These are phyloP conservation scores for Pleodorina starrii DNA, from an alignment of 139 green algal genomes.

Conservation along the genomic window DNA sequence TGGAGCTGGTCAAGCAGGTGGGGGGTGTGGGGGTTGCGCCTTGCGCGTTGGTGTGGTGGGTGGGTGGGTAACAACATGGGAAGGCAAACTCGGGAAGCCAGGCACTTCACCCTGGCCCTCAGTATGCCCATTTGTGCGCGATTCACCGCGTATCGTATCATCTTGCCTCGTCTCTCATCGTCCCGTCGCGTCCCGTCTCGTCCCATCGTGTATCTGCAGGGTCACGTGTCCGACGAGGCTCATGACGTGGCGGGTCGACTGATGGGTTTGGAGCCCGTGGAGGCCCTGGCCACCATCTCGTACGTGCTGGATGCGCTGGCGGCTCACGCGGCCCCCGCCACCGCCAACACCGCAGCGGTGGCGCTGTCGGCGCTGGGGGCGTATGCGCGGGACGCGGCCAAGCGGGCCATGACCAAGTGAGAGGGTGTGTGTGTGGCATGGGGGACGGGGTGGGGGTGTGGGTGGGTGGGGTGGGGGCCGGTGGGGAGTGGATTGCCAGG, in stretches of 20 bases:
- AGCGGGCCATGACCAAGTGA: constrained; percentile 23
- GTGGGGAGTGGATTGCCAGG: no score
- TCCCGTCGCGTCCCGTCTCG: no score
- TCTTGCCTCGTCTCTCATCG: no score
- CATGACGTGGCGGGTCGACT: constrained; percentile 7
- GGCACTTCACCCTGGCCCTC: no score
- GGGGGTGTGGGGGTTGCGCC: no score
- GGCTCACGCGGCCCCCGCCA: not conserved
- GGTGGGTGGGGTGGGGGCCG: no score
- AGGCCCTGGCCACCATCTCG: constrained; percentile 27
- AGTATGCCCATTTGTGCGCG: no score
- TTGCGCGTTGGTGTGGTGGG: no score
- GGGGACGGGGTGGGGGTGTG: no score
- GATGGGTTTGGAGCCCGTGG: constrained; percentile 27
- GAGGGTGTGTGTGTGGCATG: not conserved
- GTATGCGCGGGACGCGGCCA: constrained; percentile 11
- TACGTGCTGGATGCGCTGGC: constrained; percentile 24
- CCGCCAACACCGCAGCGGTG: constrained; percentile 13
- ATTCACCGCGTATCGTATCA: no score
- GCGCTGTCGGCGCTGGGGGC: constrained; percentile 22
- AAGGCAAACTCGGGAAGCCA: no score
- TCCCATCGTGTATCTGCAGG: constrained; percentile 15
- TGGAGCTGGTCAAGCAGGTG: constrained; percentile 44
- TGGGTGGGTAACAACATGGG: no score
- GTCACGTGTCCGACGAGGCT: constrained; percentile 35